These are phyloP conservation scores for Dissophora ornata DNA, from an alignment of 192 early-diverging fungal species.

Conservation along the genomic window DNA sequence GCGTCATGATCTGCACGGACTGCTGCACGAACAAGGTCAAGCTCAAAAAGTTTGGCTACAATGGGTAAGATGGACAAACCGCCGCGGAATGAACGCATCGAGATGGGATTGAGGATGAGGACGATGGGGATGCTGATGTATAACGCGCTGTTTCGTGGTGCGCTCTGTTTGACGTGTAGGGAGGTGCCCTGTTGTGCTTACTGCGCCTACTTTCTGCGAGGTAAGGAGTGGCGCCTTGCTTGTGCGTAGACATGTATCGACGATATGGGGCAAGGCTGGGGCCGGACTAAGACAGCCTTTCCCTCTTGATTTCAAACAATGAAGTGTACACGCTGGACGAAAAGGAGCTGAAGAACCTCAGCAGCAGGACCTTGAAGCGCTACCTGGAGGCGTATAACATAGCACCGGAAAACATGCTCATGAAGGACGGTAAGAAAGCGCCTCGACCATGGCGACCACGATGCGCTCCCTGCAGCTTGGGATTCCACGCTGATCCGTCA, in stretches of 20 bases:
- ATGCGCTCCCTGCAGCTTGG: not conserved
- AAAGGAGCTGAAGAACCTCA: constrained; percentile 14
- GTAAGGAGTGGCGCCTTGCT: constrained; percentile 7
- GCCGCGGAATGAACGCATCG: too few species aligned
- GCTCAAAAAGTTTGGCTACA: constrained; percentile 30
- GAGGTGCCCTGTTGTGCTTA: constrained; percentile 31
- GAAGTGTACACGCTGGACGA: constrained; percentile 41
- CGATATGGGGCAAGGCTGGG: not conserved
- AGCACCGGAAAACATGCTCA: constrained; percentile 17
- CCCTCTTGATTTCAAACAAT: too few species aligned
- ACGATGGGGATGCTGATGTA: not conserved
- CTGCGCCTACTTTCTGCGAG: constrained; percentile 39
- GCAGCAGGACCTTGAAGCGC: constrained; percentile 35
- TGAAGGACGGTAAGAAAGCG: constrained; percentile 24
- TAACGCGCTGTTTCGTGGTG: not conserved
- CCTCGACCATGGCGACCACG: too few species aligned
- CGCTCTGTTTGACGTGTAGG: not conserved
- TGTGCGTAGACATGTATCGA: not conserved
- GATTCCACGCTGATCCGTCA: too few species aligned
- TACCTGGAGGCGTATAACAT: constrained; percentile 39
- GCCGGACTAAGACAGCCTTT: too few species aligned
- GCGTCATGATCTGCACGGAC: constrained; percentile 15
- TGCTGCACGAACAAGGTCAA: constrained; percentile 32
- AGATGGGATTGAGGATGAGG: not conserved
- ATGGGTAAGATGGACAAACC: constrained; percentile 1